Base-by-base conservation (phyloP, 352 stramenopile species). In the Peronospora belbahrii region DNA sequence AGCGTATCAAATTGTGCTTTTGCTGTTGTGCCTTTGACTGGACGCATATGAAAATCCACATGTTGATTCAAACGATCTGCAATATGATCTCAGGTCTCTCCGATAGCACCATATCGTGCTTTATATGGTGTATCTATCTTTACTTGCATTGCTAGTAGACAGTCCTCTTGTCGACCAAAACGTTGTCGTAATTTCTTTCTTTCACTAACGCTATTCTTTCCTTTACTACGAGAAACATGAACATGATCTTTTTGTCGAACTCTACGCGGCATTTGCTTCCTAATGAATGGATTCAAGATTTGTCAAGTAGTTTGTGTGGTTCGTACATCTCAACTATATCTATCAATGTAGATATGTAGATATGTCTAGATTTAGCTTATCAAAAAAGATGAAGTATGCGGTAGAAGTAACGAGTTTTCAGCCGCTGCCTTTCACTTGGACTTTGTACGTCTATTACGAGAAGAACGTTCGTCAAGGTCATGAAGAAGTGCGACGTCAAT, bases 401-500 rank as follows among this genome's bases (percentile, higher is more conserved):
- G n/a, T n/a, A n/a, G n/a, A n/a, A n/a, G n/a, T n/a, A n/a, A n/a
- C n/a, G n/a, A n/a, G n/a, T n/a, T n/a, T n/a, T n/a, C n/a, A n/a
- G n/a, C n/a, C n/a, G n/a, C n/a, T n/a, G n/a, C n/a, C n/a, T n/a
- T n/a, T n/a, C n/a, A n/a, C n/a, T n/a, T n/a, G n/a, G n/a, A n/a
- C n/a, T n/a, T n/a, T n/a, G n/a, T n/a, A n/a, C n/a, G n/a, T n/a
- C n/a, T n/a, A n/a, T n/a, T n/a, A n/a, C n/a, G n/a, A n/a, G n/a
- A n/a, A n/a, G n/a, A n/a, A n/a, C n/a, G n/a, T 78, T 83, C 39
- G 66, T 89, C 8, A 67, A 82, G 34, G 55, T 78, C 18, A 74
- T 67, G 4, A 70, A 83, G 22, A 46, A 71, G 17, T 60, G 81
- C 37, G 63, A 64, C 28, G 61, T 80, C 15, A 75, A 75, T 30